Evolutionary conservation across 768 basidiomycete genomes (phyloP).

Genomic region (Clitopilus passeckerianus): DNA sequence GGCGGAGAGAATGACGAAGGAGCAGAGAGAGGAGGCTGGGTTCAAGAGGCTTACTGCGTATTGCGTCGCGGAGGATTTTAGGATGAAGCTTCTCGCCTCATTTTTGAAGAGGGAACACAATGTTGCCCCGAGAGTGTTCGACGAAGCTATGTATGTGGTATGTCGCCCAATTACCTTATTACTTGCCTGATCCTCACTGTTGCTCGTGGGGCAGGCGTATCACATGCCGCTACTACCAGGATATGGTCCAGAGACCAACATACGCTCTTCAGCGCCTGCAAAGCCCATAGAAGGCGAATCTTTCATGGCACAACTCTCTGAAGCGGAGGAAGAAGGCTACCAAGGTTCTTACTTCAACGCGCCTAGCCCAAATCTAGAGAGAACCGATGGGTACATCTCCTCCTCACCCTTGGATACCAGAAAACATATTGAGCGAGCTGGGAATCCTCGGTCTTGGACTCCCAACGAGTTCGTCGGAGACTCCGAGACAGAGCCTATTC

Average conservation of each 20-base stretch:
- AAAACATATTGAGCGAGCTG: constrained; percentile 9
- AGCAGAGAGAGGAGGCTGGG: constrained; percentile 76
- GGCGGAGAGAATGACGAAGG: constrained; percentile 86
- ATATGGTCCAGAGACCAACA: constrained; percentile 77
- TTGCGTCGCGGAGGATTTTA: constrained; percentile 80
- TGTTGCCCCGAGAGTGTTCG: constrained; percentile 79
- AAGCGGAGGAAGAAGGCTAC: constrained; percentile 89
- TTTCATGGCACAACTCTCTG: constrained; percentile 64
- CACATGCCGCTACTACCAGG: constrained; percentile 89
- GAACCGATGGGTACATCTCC: constrained; percentile 61
- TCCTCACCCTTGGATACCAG: constrained; percentile 36
- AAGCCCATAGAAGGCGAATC: constrained; percentile 49
- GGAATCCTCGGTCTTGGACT: constrained; percentile 5
- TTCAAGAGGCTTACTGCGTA: constrained; percentile 86
- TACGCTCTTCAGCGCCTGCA: constrained; percentile 77
- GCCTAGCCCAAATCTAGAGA: constrained; percentile 25
- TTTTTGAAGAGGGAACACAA: constrained; percentile 95
- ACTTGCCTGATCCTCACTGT: constrained; percentile 4
- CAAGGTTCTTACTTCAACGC: constrained; percentile 76
- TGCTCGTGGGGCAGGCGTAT: constrained; percentile 61
- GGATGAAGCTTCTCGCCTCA: constrained; percentile 76
- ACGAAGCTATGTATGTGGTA: constrained; percentile 91
- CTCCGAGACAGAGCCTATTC: constrained; percentile 2
- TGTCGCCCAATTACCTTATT: constrained; percentile 23
- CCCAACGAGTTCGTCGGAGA: constrained; percentile 1